phyloP scores from a whole-genome alignment of 2,329 filamentous ascomycete genomes.

The Mariannaea sp. region DNA sequence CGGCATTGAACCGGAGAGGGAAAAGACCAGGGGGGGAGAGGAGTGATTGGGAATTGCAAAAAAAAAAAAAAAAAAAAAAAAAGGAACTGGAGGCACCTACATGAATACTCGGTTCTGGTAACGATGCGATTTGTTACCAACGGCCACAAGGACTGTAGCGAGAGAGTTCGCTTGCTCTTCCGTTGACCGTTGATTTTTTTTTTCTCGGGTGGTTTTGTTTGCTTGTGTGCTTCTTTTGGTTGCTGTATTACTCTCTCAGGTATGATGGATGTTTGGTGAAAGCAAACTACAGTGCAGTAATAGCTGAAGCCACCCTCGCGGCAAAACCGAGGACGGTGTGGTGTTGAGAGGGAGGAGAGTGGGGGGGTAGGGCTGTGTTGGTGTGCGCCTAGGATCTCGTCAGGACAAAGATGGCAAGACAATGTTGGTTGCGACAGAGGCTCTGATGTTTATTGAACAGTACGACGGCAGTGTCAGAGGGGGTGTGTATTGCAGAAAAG shows the following conservation, averaged over 20 bases:
- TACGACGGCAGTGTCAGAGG: neutral
- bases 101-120: neutral
- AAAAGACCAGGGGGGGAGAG: neutral
- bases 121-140: neutral
- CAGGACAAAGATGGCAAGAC: neutral
- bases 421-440: neutral
- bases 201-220: too few relatives aligned
- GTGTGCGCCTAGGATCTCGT: conserved; percentile 12
- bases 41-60: neutral
- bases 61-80: neutral
- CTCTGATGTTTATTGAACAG: conserved; percentile 1
- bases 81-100: too few relatives aligned
- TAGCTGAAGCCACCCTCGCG: conserved; percentile 30
- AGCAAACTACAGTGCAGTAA: neutral
- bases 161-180: conserved; percentile 13
- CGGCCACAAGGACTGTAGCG: conserved; percentile 6
- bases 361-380: conserved; percentile 22
- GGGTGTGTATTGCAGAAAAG: too few relatives aligned
- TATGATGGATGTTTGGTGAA: too few relatives aligned
- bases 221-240: conserved; percentile 28
- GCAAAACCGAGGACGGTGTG: conserved; percentile 21
- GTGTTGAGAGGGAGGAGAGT: conserved; percentile 27
- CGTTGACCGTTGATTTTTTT: conserved; percentile 22
- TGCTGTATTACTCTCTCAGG: conserved; percentile 15
- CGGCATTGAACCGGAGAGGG: conserved; percentile 1